phyloP scores from a whole-genome alignment of 495 filamentous ascomycete genomes.

The Elaphomyces granulatus region DNA sequence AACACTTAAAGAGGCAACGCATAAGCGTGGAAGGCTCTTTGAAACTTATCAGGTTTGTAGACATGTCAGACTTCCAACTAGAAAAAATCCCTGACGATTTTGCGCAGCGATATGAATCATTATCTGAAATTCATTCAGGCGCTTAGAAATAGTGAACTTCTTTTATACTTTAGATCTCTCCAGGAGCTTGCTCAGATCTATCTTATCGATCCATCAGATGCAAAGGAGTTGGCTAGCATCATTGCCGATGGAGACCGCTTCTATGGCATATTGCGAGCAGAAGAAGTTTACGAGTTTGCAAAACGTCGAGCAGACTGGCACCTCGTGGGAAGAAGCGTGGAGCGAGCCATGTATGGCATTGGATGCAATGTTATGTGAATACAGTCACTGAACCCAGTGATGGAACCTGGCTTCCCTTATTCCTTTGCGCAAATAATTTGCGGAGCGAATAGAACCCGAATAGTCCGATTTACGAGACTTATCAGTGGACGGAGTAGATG shows the following conservation, averaged over 20 bases:
- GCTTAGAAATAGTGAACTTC: slow-evolving; percentile 66
- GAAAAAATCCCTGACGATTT: slow-evolving; percentile 4
- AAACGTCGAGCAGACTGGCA: slow-evolving; percentile 93
- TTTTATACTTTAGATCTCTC: slow-evolving; percentile 82
- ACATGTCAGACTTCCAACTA: neutral
- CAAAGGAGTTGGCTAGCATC: slow-evolving; percentile 87
- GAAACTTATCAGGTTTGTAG: slow-evolving; percentile 62
- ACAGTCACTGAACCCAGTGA: no score
- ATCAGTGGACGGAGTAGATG: no score
- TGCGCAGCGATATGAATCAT: slow-evolving; percentile 71
- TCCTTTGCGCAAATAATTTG: slow-evolving; percentile 8
- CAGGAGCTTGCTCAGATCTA: slow-evolving; percentile 92
- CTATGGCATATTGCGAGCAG: slow-evolving; percentile 78
- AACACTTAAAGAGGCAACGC: slow-evolving; percentile 92
- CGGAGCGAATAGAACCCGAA: no score
- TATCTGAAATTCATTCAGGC: slow-evolving; percentile 75
- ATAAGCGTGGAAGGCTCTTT: slow-evolving; percentile 82
- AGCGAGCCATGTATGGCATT: slow-evolving; percentile 95
- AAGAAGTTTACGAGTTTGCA: slow-evolving; percentile 97
- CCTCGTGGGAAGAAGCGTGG: slow-evolving; percentile 68
- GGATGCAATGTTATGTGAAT: slow-evolving; percentile 83
- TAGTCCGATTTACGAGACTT: no score
- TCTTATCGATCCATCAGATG: slow-evolving; percentile 71
- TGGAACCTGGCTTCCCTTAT: no score
- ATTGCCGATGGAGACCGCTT: slow-evolving; percentile 89